These are phyloP conservation scores for Penicillium expansum DNA, from an alignment of 2,329 filamentous ascomycete species.

Conservation along the genomic window DNA sequence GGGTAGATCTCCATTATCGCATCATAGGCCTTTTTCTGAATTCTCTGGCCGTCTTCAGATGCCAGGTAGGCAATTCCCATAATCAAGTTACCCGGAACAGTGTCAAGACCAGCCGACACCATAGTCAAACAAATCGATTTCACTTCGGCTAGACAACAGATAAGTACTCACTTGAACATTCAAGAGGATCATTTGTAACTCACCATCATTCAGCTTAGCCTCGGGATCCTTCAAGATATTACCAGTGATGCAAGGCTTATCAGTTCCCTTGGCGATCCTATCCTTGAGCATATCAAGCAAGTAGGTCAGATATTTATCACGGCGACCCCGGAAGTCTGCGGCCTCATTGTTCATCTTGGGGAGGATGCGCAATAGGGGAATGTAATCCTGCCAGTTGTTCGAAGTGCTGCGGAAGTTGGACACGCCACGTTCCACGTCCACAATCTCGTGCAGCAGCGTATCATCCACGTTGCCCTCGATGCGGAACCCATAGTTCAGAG, in stretches of 20 bases:
- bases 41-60: constrained; percentile 63
- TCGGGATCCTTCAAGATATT: constrained; percentile 70
- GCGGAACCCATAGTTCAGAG: constrained; percentile 74
- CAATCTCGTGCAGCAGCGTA: constrained; percentile 68
- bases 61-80: constrained; percentile 76
- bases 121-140: constrained; percentile 80
- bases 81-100: constrained; percentile 73
- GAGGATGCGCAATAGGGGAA: constrained; percentile 68
- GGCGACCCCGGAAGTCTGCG: constrained; percentile 62
- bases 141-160: constrained; percentile 60
- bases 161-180: constrained; percentile 30
- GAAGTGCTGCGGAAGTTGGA: constrained; percentile 74
- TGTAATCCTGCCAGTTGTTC: constrained; percentile 82
- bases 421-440: constrained; percentile 70
- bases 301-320: constrained; percentile 64
- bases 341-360: constrained; percentile 63
- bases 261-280: constrained; percentile 60
- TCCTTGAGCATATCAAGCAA: constrained; percentile 61
- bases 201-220: constrained; percentile 65
- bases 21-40: constrained; percentile 66
- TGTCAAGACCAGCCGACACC: constrained; percentile 78
- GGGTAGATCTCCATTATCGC: constrained; percentile 72
- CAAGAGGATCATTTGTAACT: constrained; percentile 21
- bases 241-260: constrained; percentile 66
- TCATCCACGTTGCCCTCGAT: constrained; percentile 69